A percentile compares a stretch with the other conserved stretches of the same genome.
Conservation (phyloP, 352 stramenopile species). For the Phytopythium chamaehyphon region DNA sequence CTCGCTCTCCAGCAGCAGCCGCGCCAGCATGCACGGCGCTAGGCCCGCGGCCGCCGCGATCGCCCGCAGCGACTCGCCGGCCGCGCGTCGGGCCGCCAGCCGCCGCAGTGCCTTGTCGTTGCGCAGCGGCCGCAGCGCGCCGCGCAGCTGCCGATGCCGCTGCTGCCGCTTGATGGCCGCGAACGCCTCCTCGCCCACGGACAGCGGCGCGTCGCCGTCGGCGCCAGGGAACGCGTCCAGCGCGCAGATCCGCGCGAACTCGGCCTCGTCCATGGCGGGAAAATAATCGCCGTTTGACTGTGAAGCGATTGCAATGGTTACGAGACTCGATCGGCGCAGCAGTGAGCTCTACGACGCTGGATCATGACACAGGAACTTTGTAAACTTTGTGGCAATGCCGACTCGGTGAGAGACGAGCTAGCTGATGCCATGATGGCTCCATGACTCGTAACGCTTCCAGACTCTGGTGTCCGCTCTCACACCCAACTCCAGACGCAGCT, state of each 20-base stretch:
- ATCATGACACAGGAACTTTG: too few species aligned
- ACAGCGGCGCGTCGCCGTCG: constrained; percentile 10
- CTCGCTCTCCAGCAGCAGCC: constrained; percentile 49
- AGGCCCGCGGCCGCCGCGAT: constrained; percentile 48
- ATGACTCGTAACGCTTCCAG: too few species aligned
- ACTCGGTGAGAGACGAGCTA: too few species aligned
- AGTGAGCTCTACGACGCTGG: too few species aligned
- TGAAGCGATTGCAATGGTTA: too few species aligned
- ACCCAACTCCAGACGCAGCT: too few species aligned
- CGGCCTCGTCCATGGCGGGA: constrained; percentile 43
- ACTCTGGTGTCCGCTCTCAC: too few species aligned
- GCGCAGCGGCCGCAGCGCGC: constrained; percentile 40
- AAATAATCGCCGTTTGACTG: too few species aligned
- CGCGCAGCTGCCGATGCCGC: constrained; percentile 38
- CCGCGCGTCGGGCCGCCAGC: constrained; percentile 38
- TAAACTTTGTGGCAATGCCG: too few species aligned
- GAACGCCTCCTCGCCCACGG: constrained; percentile 47
- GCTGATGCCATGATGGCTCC: too few species aligned
- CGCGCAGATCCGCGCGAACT: constrained; percentile 46
- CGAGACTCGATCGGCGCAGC: too few species aligned
- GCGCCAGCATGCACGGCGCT: constrained; percentile 67
- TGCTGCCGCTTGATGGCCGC: constrained; percentile 56
- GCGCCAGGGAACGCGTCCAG: constrained; percentile 25
- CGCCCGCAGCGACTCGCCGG: constrained; percentile 25
- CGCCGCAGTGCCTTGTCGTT: constrained; percentile 54